Evolutionary conservation across 495 filamentous ascomycete species (phyloP).

Genomic region (Hypoxylon intermedium): DNA sequence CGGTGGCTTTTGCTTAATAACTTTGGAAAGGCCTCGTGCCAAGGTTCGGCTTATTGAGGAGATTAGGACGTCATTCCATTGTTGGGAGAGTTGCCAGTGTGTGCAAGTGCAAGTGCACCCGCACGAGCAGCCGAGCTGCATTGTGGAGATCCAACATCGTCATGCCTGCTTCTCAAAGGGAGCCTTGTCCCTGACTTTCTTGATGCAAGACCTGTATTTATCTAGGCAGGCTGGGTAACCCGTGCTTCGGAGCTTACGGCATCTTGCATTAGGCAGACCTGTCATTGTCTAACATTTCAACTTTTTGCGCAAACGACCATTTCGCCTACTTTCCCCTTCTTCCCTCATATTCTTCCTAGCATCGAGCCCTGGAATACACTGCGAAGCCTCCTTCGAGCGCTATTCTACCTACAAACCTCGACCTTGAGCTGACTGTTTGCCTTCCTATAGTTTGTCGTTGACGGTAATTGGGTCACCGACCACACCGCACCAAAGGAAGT

Average conservation of each 20-base stretch:
- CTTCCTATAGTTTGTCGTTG: slow-evolving; percentile 80
- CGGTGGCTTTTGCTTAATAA: neutral
- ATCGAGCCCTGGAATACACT: slow-evolving; percentile 8
- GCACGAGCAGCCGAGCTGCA: slow-evolving; percentile 27
- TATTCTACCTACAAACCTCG: slow-evolving; percentile 4
- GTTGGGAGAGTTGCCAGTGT: neutral
- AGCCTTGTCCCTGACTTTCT: slow-evolving; percentile 21
- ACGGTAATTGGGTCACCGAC: slow-evolving; percentile 85
- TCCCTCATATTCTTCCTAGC: slow-evolving; percentile 7
- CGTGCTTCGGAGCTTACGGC: slow-evolving; percentile 29
- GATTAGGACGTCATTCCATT: slow-evolving; percentile 17
- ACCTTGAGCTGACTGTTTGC: slow-evolving; percentile 20
- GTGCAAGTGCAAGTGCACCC: slow-evolving; percentile 23
- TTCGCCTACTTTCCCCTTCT: slow-evolving; percentile 4
- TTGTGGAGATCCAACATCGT: slow-evolving; percentile 30
- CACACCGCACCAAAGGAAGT: slow-evolving; percentile 76
- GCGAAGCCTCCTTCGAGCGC: slow-evolving; percentile 2
- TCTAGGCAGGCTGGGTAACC: slow-evolving; percentile 6
- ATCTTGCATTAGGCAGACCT: slow-evolving; percentile 28
- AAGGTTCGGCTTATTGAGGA: slow-evolving; percentile 10
- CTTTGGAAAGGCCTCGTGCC: slow-evolving; percentile 22
- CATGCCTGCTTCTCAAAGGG: slow-evolving; percentile 16
- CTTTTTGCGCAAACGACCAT: slow-evolving; percentile 3
- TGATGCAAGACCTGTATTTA: slow-evolving; percentile 9
- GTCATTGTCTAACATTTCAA: slow-evolving; percentile 20